A percentile compares a stretch with the other conserved stretches of the same genome.
These are phyloP conservation scores for Diaporthe citriasiana DNA, from an alignment of 2,329 filamentous ascomycete genomes.

Conservation along the genomic window DNA sequence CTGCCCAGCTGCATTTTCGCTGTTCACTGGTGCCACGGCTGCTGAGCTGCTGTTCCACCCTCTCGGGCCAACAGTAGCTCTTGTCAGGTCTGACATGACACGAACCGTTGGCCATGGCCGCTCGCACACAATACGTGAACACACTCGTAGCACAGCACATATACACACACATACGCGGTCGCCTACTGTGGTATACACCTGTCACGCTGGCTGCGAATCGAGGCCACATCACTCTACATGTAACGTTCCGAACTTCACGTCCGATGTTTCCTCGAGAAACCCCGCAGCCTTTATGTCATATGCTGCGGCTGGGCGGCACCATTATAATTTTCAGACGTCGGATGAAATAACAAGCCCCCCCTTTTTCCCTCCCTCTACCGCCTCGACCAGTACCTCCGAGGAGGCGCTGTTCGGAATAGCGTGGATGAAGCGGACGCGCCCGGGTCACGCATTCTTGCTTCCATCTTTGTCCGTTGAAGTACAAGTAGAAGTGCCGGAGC, in stretches of 20 bases:
- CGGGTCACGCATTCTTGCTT: neutral
- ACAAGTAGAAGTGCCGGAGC: conserved; percentile 12
- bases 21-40: conserved; percentile 37
- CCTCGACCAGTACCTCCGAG: neutral
- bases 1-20: conserved; percentile 2
- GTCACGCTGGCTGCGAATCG: conserved; percentile 12
- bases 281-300: conserved; percentile 28
- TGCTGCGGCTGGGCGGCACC: conserved; percentile 32
- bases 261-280: conserved; percentile 23
- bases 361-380: neutral
- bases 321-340: conserved; percentile 12
- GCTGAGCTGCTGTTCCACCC: conserved; percentile 12
- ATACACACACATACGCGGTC: neutral
- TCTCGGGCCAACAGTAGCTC: conserved; percentile 20
- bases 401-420: conserved; percentile 5
- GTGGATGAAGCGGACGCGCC: conserved; percentile 7
- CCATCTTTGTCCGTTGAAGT: conserved; percentile 13
- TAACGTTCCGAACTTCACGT: conserved; percentile 33
- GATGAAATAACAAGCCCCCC: conserved; percentile 22
- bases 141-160: neutral
- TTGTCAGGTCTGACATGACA: conserved; percentile 21
- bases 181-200: neutral
- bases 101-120: conserved; percentile 16
- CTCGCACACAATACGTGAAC: neutral
- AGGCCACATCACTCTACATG: conserved; percentile 26